Evolutionary conservation across 2,329 filamentous ascomycete genomes (phyloP), one percentile per base, ranked within the genome.

Genomic region (Nothophoma quercina): DNA sequence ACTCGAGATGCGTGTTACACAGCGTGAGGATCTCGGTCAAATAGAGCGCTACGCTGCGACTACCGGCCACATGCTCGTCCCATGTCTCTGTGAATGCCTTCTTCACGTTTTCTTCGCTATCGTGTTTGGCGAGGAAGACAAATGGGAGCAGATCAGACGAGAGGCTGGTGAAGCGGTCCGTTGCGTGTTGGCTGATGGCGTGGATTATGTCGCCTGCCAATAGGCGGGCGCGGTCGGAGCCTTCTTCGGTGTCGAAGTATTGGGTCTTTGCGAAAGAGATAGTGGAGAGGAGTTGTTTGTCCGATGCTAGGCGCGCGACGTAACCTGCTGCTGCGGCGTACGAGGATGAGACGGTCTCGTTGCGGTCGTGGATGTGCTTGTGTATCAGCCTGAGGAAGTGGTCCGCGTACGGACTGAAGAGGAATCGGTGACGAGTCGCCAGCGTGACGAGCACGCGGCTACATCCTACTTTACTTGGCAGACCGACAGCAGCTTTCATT

Each of bases 391-490:
- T 88, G 42, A 97, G 79, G 65, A 97, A 92, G 7, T 83, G 80
- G 57, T 90, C 85, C 10, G 90, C 88, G 65, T 93, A 87, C 0
- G 90, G 87, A 29, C 83, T 84, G 72, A 97, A 90, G 23, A 93
- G 79, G 29, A 87, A 82, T 28, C 84, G 85, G 59, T 93, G 89
- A 10, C 91, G 85, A 42, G 93, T 93, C 42, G 91, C 90, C 7
- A 99, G 81, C 0, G 91, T 93, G 7, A 90, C 89, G 25, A 99
- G 81, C 2, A 97, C 87, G 48, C 91, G 86, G 59, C 89, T 90
- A 67, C 92, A 96, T 29, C 92, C 95, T 39, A 98, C 89, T 77
- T 98, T 98, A 0, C 92, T 96, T 2, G 93, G 93, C 76, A 98
- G 87, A 1, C 93, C 93, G 29, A 99, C 87, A 1, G 93, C 90